These are phyloP conservation scores for Kodamaea kaohsiungensis DNA, from an alignment of 805 yeast genomes.

Conservation along the genomic window DNA sequence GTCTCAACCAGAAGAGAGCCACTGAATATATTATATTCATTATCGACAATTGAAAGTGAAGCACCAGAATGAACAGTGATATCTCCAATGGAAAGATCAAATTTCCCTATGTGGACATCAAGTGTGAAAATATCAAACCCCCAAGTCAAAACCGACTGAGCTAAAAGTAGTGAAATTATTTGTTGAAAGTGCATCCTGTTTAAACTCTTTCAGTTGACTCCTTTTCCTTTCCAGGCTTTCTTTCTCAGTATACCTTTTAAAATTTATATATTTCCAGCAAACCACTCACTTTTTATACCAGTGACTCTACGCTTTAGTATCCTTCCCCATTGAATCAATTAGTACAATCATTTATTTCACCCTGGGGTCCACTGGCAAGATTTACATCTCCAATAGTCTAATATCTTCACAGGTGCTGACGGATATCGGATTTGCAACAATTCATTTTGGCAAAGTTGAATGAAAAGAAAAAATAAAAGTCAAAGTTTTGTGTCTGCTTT, in stretches of 20 bases:
- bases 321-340: background rate
- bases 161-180: background rate
- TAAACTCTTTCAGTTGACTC: background rate
- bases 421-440: background rate
- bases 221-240: no score
- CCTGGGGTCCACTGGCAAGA: background rate
- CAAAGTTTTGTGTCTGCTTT: background rate
- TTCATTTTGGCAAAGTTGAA: background rate
- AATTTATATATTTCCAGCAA: background rate
- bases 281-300: background rate
- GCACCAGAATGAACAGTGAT: conserved; percentile 17
- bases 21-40: conserved; percentile 11
- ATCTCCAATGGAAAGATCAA: conserved; percentile 17
- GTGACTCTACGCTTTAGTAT: background rate
- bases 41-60: conserved; percentile 18
- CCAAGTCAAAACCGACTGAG: background rate
- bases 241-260: background rate
- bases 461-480: background rate
- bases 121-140: background rate
- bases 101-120: conserved; percentile 10
- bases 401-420: background rate
- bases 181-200: background rate
- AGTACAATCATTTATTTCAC: background rate
- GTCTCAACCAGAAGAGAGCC: conserved; percentile 15
- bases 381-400: background rate